These are phyloP conservation scores for Metschnikowia corniflorae DNA, from an alignment of 805 yeast species.

Conservation along the genomic window DNA sequence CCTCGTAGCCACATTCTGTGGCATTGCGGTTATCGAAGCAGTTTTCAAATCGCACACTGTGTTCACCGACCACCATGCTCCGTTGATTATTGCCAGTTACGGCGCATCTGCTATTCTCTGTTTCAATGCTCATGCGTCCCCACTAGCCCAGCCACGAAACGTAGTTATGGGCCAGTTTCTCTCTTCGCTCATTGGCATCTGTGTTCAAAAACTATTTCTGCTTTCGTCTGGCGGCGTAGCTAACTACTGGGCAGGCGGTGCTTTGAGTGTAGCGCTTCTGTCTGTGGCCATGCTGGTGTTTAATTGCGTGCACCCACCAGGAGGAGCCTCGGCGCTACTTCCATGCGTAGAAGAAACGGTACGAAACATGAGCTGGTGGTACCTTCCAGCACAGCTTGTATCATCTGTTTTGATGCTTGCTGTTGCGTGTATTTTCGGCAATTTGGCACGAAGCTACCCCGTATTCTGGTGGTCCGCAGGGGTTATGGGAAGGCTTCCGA, in stretches of 20 bases:
- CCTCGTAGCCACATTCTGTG: slow-evolving; percentile 44
- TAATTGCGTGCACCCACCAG: slow-evolving; percentile 67
- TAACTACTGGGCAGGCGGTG: slow-evolving; percentile 56
- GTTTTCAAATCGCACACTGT: slow-evolving; percentile 40
- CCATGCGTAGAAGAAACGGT: slow-evolving; percentile 48
- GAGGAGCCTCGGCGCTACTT: slow-evolving; percentile 65
- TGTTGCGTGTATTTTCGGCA: slow-evolving; percentile 53
- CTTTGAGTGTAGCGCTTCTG: slow-evolving; percentile 51
- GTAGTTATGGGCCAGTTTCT: slow-evolving; percentile 54
- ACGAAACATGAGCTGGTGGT: slow-evolving; percentile 61
- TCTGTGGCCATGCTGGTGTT: slow-evolving; percentile 51
- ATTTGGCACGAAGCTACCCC: slow-evolving; percentile 52
- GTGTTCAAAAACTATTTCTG: slow-evolving; percentile 52
- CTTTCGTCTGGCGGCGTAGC: slow-evolving; percentile 40
- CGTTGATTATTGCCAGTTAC: slow-evolving; percentile 50
- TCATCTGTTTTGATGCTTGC: slow-evolving; percentile 45
- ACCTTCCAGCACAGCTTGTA: slow-evolving; percentile 51
- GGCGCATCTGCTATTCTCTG: slow-evolving; percentile 63
- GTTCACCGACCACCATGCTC: slow-evolving; percentile 40
- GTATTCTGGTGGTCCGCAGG: slow-evolving; percentile 56
- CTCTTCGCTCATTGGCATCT: slow-evolving; percentile 50
- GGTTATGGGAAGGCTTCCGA: slow-evolving; percentile 12
- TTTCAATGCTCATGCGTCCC: slow-evolving; percentile 53
- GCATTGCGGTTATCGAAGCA: slow-evolving; percentile 44
- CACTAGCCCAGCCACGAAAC: slow-evolving; percentile 65